Conservation (phyloP, 192 early-diverging fungal species). For the Mortierella claussenii region DNA sequence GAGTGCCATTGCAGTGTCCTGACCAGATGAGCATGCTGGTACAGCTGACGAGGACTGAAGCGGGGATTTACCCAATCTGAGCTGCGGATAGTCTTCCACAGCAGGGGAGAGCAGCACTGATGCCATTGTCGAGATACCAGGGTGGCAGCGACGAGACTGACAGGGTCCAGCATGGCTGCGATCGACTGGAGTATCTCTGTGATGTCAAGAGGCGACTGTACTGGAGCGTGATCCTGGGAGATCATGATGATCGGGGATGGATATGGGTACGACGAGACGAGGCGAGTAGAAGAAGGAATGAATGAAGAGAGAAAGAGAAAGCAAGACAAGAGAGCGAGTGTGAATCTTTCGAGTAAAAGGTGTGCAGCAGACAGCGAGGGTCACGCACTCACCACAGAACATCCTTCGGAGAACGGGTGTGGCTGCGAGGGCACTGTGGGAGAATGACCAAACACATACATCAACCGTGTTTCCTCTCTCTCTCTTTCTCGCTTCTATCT, state of each 20-base stretch:
- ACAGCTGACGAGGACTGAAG: conserved; percentile 20
- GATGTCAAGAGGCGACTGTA: conserved; percentile 6
- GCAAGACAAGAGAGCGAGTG: not conserved
- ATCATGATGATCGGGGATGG: not conserved
- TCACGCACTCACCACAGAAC: no score
- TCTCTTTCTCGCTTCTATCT: not conserved
- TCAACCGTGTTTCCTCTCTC: not conserved
- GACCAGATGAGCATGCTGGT: conserved; percentile 20
- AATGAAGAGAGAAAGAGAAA: not conserved
- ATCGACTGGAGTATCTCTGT: conserved; percentile 15
- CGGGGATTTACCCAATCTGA: conserved; percentile 10
- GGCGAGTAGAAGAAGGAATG: not conserved
- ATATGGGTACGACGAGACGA: not conserved
- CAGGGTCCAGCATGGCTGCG: conserved; percentile 4
- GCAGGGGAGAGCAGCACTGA: conserved; percentile 4
- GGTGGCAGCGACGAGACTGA: conserved; percentile 8
- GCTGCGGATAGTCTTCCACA: conserved; percentile 13
- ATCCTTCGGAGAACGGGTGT: no score
- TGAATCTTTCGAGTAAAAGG: no score
- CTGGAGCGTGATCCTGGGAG: no score
- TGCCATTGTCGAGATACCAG: conserved; percentile 27
- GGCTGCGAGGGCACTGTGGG: no score
- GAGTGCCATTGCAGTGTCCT: conserved; percentile 11
- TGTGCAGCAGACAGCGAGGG: no score
- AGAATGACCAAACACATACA: no score